A percentile compares a stretch with the other conserved stretches of the same genome.
Conservation (phyloP, 805 yeast species). For the Sugiyamaella lignohabitans region DNA sequence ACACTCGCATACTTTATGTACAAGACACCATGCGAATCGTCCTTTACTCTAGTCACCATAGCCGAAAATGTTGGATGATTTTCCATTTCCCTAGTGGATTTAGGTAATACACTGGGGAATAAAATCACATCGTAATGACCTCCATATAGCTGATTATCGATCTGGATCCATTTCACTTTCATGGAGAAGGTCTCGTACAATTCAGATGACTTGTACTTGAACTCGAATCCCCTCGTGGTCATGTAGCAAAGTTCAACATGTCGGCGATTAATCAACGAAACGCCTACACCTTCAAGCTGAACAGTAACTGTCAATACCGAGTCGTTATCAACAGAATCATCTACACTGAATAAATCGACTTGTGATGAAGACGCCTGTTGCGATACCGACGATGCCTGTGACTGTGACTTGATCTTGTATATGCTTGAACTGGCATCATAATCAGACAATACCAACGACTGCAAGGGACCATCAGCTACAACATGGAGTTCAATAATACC, state of each 20-base stretch:
- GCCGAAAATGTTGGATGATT: conserved; percentile 89
- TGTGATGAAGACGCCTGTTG: conserved; percentile 13
- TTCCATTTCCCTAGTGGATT: conserved; percentile 73
- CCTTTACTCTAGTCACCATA: conserved; percentile 76
- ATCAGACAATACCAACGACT: conserved; percentile 74
- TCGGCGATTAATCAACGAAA: conserved; percentile 70
- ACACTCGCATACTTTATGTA: conserved; percentile 89
- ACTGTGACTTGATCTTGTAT: conserved; percentile 46
- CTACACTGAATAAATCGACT: conserved; percentile 19
- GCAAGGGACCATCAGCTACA: conserved; percentile 93
- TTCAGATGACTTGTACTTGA: conserved; percentile 77
- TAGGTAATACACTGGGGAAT: conserved; percentile 87
- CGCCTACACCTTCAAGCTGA: conserved; percentile 71
- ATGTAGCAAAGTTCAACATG: conserved; percentile 75
- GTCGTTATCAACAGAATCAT: conserved; percentile 46
- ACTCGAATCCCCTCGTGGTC: conserved; percentile 74
- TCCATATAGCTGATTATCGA: conserved; percentile 87
- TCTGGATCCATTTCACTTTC: conserved; percentile 89
- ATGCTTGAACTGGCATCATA: conserved; percentile 73
- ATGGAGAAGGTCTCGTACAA: conserved; percentile 71
- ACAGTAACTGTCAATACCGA: conserved; percentile 49
- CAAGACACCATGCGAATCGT: conserved; percentile 81
- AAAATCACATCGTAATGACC: conserved; percentile 80
- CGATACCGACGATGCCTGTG: conserved; percentile 16
- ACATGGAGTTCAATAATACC: conserved; percentile 79